These are phyloP conservation scores for Malus fusca DNA, from an alignment of 306 rosid genomes.

Conservation along the genomic window DNA sequence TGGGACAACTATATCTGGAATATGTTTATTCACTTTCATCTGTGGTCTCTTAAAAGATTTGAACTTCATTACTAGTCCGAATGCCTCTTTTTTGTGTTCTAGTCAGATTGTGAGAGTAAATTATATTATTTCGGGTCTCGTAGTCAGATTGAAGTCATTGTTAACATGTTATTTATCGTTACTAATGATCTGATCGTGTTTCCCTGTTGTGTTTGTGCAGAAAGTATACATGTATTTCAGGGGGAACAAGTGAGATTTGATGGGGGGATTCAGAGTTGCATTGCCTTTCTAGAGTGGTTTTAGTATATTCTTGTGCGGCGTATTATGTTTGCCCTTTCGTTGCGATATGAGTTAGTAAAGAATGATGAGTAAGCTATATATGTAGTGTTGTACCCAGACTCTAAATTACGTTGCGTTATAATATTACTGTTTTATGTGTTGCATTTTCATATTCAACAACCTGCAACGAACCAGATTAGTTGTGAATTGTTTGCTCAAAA, in stretches of 20 bases:
- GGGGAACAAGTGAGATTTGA: conserved; percentile 62
- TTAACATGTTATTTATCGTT: background rate
- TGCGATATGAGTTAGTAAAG: background rate
- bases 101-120: background rate
- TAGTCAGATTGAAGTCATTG: background rate
- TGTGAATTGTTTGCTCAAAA: no score
- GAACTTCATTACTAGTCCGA: background rate
- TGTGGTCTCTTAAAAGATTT: background rate
- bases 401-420: background rate
- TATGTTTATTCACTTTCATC: background rate
- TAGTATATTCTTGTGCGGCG: conserved; percentile 27
- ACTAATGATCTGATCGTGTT: background rate
- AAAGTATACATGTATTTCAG: conserved; percentile 87
- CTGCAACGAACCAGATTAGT: no score
- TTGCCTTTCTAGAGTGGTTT: conserved; percentile 23
- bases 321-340: conserved; percentile 2
- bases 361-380: background rate
- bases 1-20: no score
- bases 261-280: background rate
- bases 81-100: background rate
- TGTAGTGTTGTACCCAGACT: background rate
- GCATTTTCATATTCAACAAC: no score
- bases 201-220: conserved; percentile 44
- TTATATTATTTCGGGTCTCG: background rate
- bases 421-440: background rate